Percentiles rank a stretch among this genome's conserved stretches.
Conservation (phyloP, 352 stramenopile species). For the Phytopythium litorale region DNA sequence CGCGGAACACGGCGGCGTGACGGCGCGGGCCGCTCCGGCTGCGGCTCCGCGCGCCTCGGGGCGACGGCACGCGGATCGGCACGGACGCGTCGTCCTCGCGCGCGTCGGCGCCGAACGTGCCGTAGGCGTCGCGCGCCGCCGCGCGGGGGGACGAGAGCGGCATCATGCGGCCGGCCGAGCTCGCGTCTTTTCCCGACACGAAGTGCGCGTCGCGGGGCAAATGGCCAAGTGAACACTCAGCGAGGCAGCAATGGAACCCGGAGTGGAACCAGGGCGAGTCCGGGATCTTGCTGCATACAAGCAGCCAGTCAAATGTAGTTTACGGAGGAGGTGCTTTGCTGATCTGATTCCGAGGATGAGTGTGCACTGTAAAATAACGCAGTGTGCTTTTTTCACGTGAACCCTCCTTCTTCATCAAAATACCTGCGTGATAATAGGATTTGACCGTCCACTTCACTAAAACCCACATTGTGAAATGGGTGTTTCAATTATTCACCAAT, state of each 20-base stretch:
- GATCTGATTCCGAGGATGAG: too few relatives aligned
- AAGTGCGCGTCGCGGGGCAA: not conserved
- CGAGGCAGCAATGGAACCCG: not conserved
- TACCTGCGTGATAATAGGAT: too few relatives aligned
- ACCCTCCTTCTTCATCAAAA: too few relatives aligned
- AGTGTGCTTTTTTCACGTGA: too few relatives aligned
- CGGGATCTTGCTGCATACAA: too few relatives aligned
- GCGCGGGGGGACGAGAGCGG: constrained; percentile 2
- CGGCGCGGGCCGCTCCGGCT: not conserved
- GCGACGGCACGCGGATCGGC: not conserved
- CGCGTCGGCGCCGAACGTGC: constrained; percentile 1
- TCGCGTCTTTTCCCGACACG: not conserved
- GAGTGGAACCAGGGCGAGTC: not conserved
- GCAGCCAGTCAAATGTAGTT: too few relatives aligned
- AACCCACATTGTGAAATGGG: too few relatives aligned
- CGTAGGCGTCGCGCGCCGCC: constrained; percentile 8
- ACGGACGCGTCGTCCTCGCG: not conserved
- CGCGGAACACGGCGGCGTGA: constrained; percentile 3
- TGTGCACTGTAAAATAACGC: too few relatives aligned
- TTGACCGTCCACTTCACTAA: too few relatives aligned
- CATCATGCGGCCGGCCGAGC: not conserved
- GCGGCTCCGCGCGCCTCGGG: not conserved
- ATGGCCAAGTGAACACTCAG: not conserved
- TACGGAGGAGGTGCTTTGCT: too few relatives aligned
- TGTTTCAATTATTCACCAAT: too few relatives aligned